Evolutionary conservation across 176 grass and related monocot species (phyloP).

Genomic region (Saccharum spontaneum): DNA sequence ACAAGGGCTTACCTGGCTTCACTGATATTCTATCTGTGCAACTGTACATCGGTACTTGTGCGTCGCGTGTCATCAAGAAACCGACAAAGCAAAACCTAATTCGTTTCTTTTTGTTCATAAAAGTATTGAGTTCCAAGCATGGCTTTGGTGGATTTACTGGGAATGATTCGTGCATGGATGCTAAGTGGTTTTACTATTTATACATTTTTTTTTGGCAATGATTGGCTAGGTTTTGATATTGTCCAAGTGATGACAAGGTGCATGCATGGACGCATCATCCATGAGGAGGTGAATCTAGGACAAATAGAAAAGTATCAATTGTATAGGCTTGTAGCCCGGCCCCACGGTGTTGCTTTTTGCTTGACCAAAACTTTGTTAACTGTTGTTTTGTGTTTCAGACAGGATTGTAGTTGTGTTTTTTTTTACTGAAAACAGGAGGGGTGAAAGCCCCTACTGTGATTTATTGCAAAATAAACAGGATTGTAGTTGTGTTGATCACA

Average conservation of each 20-base stretch:
- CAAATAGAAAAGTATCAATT: background rate
- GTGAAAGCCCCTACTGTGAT: too few species aligned
- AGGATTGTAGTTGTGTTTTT: background rate
- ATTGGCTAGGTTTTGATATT: constrained; percentile 27
- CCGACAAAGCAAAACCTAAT: background rate
- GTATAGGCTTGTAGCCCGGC: background rate
- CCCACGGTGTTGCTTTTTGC: background rate
- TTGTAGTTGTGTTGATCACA: background rate
- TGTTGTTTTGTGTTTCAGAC: background rate
- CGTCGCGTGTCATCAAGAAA: constrained; percentile 16
- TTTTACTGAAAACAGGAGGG: too few species aligned
- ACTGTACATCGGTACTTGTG: background rate
- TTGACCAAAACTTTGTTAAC: background rate
- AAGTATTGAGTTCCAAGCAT: background rate
- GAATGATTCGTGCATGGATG: background rate
- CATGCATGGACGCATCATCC: background rate
- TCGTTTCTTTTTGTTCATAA: background rate
- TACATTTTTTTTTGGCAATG: background rate
- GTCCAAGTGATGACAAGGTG: background rate
- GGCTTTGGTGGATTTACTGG: background rate
- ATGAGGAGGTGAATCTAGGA: constrained; percentile 5
- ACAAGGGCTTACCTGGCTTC: constrained; percentile 20
- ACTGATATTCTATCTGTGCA: background rate
- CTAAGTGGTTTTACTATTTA: background rate
- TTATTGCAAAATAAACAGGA: too few species aligned